Evolutionary conservation across 148 eudicot genomes (phyloP), one percentile per base, ranked within the genome.

Genomic region (Linanthus parryae): DNA sequence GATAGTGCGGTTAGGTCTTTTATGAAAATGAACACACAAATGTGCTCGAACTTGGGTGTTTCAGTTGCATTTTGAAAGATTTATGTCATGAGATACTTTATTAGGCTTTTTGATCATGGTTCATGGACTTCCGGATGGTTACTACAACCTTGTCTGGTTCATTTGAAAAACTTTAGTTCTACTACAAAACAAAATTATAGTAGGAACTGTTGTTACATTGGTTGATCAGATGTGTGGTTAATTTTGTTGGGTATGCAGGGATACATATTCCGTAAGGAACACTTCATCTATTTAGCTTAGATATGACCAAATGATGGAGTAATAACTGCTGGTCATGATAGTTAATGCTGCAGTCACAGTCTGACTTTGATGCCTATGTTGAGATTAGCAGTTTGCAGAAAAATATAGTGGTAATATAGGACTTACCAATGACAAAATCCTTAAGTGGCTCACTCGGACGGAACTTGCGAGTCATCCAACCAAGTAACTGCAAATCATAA

Each of bases 381-480:
- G 26, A 33, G 23, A 14, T 27, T 35, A 10, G 35, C 38, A 38
- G 17, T 47, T 6, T 19, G 20, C 14, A 20, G 29, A 22, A 42
- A 43, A 7, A 15, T 10, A 19, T 7, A 10, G 39, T 15, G 24
- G 36, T 27, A 13, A 50, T 24, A 46, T 48, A 52, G 13, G 45
- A 44, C 65, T 62, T 72, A 83, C 98, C 89, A 11, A 58, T 64
- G 53, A 79, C 59, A 62, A 63, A 71, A 20, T 86, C 95, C 65
- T 74, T 74, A 39, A 65, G 64, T 56, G 74, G 66, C 65, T 91
- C 95, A 53, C 24, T 70, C 57, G 84, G 83, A 57, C 71, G 62
- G 52, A 91, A 74, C 75, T 86, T 86, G 29, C 92, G 89, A 70
- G 86, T 95, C 95, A 91, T 83, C 98, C 98, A 91, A 40, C 84